Conservation (phyloP, 202 grass and related monocot species). For the Schoenoplectus tabernaemontani region DNA sequence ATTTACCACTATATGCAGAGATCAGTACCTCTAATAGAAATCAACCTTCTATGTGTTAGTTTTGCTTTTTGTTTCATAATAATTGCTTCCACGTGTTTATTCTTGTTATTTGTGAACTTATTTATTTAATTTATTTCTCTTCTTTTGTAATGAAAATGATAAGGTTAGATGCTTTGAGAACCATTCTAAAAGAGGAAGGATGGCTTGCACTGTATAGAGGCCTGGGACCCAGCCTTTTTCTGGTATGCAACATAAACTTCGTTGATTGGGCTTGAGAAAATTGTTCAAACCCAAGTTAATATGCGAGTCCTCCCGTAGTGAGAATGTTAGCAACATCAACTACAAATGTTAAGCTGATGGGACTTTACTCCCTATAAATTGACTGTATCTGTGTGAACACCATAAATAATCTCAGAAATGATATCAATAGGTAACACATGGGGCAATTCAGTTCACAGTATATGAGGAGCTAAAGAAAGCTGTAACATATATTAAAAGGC, state of each 20-base stretch:
- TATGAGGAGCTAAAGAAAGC: slow-evolving; percentile 87
- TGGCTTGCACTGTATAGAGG: slow-evolving; percentile 89
- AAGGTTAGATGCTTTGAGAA: slow-evolving; percentile 96
- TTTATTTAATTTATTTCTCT: slow-evolving; percentile 30
- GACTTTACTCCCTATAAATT: neutral
- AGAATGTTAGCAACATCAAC: neutral
- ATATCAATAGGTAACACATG: slow-evolving; percentile 75
- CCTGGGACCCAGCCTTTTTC: slow-evolving; percentile 75
- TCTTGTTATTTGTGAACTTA: slow-evolving; percentile 26
- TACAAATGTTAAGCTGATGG: neutral
- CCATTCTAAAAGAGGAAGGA: slow-evolving; percentile 94
- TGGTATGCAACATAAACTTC: slow-evolving; percentile 40
- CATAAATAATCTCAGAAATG: neutral
- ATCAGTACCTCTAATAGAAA: no score
- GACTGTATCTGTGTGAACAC: neutral
- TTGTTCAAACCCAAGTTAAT: neutral
- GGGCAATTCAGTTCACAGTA: slow-evolving; percentile 81
- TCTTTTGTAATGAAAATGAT: slow-evolving; percentile 19
- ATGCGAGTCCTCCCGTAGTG: neutral
- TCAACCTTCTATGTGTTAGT: neutral
- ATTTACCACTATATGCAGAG: no score
- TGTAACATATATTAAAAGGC: slow-evolving; percentile 45
- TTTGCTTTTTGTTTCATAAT: neutral
- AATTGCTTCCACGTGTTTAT: slow-evolving; percentile 9
- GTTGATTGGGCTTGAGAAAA: neutral